Evolutionary conservation across 1,284 basidiomycete species (phyloP), one percentile per base, ranked within the genome.

Genomic region (Taiwanofungus camphoratus): DNA sequence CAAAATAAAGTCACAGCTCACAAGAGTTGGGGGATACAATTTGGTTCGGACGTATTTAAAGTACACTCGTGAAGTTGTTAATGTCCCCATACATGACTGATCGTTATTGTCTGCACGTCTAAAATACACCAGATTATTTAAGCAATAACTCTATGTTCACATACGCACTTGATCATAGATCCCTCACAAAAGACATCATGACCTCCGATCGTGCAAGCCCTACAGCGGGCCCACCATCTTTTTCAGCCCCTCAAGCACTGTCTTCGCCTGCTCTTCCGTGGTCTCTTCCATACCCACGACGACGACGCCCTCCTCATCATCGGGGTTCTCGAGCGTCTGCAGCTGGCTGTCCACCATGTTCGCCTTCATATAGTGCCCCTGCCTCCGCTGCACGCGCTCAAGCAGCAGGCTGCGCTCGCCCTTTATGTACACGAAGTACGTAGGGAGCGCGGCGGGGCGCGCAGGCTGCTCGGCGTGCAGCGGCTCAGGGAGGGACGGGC

Each of bases 331-430:
- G 46, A 98, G 61, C 26, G 88, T 85, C 15, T 68, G 67, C 48
- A 96, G 59, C 68, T 97, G 94, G 50, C 85, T 87, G 41, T 87
- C 83, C 50, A 98, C 70, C 93, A 97, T 95, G 18, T 62, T 59
- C 19, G 80, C 76, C 63, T 92, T 92, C 86, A 97, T 92, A 54
- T 91, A 96, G 64, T 98, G 94, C 0, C 81, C 82, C 50, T 79
- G 64, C 22, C 93, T 71, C 42, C 71, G 70, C 53, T 64, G 57
- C 78, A 97, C 92, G 31, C 93, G 70, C 38, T 82, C 72, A 52
- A 74, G 55, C 36, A 96, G 62, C 38, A 86, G 62, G 21, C 82
- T 75, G 31, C 70, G 66, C 16, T 73, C 62, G 2, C 92, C 92
- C 37, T 87, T 71, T 54, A 95, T 82, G 61, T 86, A 93, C 41